phyloP scores from a whole-genome alignment of 257 asterid genomes.

The Forsythia viridissima region DNA sequence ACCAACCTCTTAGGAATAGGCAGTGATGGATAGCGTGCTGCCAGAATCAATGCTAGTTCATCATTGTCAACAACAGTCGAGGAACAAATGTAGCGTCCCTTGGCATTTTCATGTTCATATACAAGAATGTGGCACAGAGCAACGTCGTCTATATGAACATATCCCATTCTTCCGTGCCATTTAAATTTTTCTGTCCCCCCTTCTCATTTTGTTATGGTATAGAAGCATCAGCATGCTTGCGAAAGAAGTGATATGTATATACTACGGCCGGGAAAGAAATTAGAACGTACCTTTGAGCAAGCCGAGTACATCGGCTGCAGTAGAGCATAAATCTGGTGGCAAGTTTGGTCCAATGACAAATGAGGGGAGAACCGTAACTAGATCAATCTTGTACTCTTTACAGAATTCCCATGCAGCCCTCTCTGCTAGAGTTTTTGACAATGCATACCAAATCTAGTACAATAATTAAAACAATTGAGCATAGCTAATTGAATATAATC shows the following conservation, averaged over 20 bases:
- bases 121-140: constrained; percentile 71
- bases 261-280: background rate
- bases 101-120: constrained; percentile 55
- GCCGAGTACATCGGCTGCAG: constrained; percentile 82
- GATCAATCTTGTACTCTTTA: constrained; percentile 52
- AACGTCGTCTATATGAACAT: constrained; percentile 90
- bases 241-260: background rate
- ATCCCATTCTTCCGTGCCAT: constrained; percentile 93
- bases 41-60: constrained; percentile 52
- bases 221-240: background rate
- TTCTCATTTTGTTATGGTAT: constrained; percentile 12
- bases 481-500: background rate
- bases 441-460: constrained; percentile 68
- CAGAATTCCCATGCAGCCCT: constrained; percentile 93
- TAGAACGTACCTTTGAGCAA: constrained; percentile 57
- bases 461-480: background rate
- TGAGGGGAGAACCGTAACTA: constrained; percentile 72
- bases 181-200: constrained; percentile 70
- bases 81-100: constrained; percentile 78
- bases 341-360: constrained; percentile 82
- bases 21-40: constrained; percentile 56
- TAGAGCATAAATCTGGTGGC: constrained; percentile 60
- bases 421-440: constrained; percentile 89
- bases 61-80: constrained; percentile 62
- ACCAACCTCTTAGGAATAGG: constrained; percentile 68